A percentile compares a stretch with the other conserved stretches of the same genome.
These are phyloP conservation scores for Hondaea fermentalgiana DNA, from an alignment of 108 stramenopile genomes.

Conservation along the genomic window DNA sequence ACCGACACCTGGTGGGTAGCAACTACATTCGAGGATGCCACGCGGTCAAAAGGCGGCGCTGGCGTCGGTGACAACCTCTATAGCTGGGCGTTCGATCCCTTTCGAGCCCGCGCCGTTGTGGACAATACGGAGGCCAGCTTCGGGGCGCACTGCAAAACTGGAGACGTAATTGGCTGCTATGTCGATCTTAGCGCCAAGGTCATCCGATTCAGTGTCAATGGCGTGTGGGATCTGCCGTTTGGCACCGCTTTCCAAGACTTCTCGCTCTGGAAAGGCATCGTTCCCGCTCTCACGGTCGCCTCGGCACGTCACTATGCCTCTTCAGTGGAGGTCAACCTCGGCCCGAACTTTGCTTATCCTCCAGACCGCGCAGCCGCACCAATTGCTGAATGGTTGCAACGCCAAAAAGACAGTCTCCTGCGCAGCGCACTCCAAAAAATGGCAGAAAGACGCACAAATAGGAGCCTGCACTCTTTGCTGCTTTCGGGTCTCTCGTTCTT, in stretches of 20 bases:
- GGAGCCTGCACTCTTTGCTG: not conserved
- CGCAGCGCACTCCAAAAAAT: not conserved
- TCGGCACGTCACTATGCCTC: not conserved
- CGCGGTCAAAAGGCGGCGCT: not conserved
- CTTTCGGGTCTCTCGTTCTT: not conserved
- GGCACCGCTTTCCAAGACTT: not conserved
- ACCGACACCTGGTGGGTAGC: not conserved
- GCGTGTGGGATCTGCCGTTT: not conserved
- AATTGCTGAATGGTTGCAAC: not conserved
- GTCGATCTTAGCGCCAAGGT: not conserved
- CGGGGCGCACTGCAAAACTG: not conserved
- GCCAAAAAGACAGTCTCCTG: not conserved
- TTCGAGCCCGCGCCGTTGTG: not conserved
- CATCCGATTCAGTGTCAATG: not conserved
- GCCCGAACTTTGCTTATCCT: not conserved
- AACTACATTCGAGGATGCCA: not conserved
- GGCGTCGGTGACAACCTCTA: slow-evolving; percentile 10
- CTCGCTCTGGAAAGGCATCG: not conserved
- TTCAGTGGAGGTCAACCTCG: not conserved
- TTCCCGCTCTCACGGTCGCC: not conserved
- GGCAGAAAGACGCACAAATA: not conserved
- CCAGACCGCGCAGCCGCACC: not conserved
- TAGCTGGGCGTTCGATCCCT: not conserved
- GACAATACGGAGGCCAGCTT: not conserved
- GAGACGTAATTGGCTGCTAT: not conserved